Evolutionary conservation across 2,329 filamentous ascomycete species (phyloP).

Genomic region (Calonectria pteridis): DNA sequence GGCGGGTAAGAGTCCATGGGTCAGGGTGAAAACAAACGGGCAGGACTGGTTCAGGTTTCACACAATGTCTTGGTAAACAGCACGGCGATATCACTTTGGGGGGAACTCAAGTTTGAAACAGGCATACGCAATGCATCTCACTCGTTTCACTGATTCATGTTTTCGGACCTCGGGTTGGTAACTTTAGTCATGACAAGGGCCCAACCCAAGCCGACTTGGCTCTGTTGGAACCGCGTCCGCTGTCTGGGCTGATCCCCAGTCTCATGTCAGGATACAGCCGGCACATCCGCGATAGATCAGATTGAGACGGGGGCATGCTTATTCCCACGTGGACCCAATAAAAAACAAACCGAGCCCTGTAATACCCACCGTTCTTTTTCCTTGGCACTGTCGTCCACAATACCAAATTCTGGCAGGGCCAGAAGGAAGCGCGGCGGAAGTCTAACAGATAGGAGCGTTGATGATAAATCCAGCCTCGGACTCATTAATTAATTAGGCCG

Average conservation of each 20-base stretch:
- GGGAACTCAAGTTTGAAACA: slow-evolving; percentile 7
- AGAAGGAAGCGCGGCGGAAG: background rate
- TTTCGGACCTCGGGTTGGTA: background rate
- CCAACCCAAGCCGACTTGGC: background rate
- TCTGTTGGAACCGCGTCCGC: background rate
- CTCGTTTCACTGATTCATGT: slow-evolving; percentile 1
- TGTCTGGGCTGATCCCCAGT: background rate
- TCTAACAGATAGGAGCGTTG: background rate
- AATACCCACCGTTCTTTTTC: slow-evolving; percentile 4
- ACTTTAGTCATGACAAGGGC: slow-evolving; percentile 7
- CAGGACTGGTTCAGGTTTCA: background rate
- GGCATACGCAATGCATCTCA: background rate
- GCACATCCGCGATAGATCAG: slow-evolving; percentile 9
- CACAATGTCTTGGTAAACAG: slow-evolving; percentile 3
- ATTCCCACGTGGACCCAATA: slow-evolving; percentile 7
- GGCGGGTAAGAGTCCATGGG: background rate
- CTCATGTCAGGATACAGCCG: slow-evolving; percentile 2
- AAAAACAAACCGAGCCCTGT: background rate
- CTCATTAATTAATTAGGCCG: background rate
- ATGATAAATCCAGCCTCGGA: slow-evolving; percentile 15
- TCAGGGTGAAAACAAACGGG: background rate
- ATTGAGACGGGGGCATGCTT: slow-evolving; percentile 7
- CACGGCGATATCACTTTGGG: background rate
- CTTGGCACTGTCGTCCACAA: background rate
- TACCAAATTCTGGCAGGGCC: background rate